Percentiles rank a stretch among this genome's conserved stretches.
Conservation (phyloP, 352 stramenopile species). For the Peronospora tabacina region DNA sequence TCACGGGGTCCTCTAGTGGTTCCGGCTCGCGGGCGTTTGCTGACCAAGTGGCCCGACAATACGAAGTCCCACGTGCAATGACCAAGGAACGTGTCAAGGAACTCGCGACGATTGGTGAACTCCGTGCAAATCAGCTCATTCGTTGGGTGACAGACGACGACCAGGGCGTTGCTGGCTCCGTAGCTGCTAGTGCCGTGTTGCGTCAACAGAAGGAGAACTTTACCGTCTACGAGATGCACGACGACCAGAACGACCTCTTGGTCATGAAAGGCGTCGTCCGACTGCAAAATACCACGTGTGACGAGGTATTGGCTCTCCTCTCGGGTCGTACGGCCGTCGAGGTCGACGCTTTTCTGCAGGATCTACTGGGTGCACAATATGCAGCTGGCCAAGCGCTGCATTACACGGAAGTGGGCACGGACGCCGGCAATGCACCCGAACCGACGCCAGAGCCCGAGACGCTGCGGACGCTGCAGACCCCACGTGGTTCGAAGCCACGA, state of each 20-base stretch:
- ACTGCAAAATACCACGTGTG: conserved; percentile 57
- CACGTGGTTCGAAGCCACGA: conserved; percentile 17
- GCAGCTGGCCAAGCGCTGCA: conserved; percentile 49
- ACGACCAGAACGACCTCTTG: conserved; percentile 41
- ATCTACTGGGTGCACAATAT: conserved; percentile 53
- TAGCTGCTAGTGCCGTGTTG: conserved; percentile 32
- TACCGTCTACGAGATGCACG: conserved; percentile 61
- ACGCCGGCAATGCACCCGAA: conserved; percentile 21
- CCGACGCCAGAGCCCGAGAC: conserved; percentile 19
- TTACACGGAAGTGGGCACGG: conserved; percentile 34
- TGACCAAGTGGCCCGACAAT: conserved; percentile 54
- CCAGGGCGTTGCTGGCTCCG: conserved; percentile 29
- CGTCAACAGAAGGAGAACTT: conserved; percentile 76
- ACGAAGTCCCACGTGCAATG: conserved; percentile 44
- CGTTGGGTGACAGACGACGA: conserved; percentile 58
- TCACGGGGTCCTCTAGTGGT: conserved; percentile 6
- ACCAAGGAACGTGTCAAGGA: conserved; percentile 31
- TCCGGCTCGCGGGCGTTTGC: conserved; percentile 35
- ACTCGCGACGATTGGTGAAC: conserved; percentile 41
- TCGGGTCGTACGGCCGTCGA: conserved; percentile 36
- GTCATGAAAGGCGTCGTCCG: conserved; percentile 67
- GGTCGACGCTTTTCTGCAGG: conserved; percentile 43
- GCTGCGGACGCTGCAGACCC: conserved; percentile 20
- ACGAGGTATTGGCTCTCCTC: conserved; percentile 62
- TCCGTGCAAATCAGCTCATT: conserved; percentile 53